A percentile compares a stretch with the other conserved stretches of the same genome.
These are phyloP conservation scores for Gentiana straminea DNA, from an alignment of 257 asterid genomes.

Conservation along the genomic window DNA sequence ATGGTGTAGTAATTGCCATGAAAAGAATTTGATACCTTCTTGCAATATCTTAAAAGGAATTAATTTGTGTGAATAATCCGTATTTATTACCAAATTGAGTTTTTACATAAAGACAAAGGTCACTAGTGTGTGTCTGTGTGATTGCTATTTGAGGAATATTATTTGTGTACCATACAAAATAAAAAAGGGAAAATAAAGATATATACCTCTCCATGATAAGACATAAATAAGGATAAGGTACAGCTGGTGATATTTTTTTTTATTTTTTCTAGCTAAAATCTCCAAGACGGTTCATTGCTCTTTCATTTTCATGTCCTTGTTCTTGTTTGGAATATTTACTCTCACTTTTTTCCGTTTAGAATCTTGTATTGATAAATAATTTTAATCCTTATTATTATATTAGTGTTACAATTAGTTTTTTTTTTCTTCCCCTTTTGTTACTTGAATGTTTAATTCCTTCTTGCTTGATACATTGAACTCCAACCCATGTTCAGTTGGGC, in stretches of 20 bases:
- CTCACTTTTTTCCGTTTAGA: too few relatives aligned
- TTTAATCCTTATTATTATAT: too few relatives aligned
- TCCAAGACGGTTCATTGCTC: not conserved
- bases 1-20: not conserved
- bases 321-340: not conserved
- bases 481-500: too few relatives aligned
- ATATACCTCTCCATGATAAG: conserved; percentile 12
- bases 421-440: too few relatives aligned
- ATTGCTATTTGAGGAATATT: conserved; percentile 17
- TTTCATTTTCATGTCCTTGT: not conserved
- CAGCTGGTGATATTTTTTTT: not conserved
- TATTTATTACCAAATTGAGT: conserved; percentile 12
- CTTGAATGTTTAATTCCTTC: not conserved
- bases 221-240: conserved; percentile 14
- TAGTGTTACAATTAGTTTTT: too few relatives aligned
- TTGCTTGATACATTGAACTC: too few relatives aligned
- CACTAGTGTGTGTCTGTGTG: not conserved
- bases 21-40: conserved; percentile 7
- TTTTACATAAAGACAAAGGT: conserved; percentile 1
- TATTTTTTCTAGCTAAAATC: not conserved
- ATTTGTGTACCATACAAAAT: conserved; percentile 18
- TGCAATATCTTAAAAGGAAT: conserved; percentile 8
- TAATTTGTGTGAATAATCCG: not conserved
- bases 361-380: too few relatives aligned
- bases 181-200: conserved; percentile 7